A percentile compares a stretch with the other conserved stretches of the same genome.
These are phyloP conservation scores for Phytophthora pinifolia DNA, from an alignment of 352 stramenopile genomes.

Conservation along the genomic window DNA sequence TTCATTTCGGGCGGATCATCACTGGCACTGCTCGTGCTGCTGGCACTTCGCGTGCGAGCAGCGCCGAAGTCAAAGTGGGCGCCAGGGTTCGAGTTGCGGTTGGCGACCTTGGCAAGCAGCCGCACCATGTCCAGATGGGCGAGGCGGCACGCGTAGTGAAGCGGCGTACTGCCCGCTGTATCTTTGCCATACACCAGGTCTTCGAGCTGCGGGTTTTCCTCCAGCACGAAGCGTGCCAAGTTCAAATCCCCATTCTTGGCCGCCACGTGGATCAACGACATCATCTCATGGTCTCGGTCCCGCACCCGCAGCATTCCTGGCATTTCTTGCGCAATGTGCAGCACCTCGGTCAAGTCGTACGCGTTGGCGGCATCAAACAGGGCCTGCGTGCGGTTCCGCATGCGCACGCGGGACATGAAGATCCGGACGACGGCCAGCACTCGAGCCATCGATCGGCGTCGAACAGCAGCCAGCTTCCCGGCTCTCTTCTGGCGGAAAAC, in stretches of 20 bases:
- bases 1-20: conserved; percentile 45
- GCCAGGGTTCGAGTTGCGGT: conserved; percentile 70
- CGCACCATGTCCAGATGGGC: conserved; percentile 87
- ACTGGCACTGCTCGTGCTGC: conserved; percentile 59
- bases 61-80: conserved; percentile 49
- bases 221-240: conserved; percentile 77
- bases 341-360: conserved; percentile 78
- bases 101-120: conserved; percentile 80
- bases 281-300: conserved; percentile 76
- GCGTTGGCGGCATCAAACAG: conserved; percentile 78
- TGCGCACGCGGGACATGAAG: conserved; percentile 80
- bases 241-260: conserved; percentile 87
- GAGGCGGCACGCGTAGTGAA: conserved; percentile 81
- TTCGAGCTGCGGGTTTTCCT: conserved; percentile 81
- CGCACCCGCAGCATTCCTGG: conserved; percentile 80
- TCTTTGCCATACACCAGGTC: conserved; percentile 86
- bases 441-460: conserved; percentile 67
- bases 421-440: conserved; percentile 73
- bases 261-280: conserved; percentile 89
- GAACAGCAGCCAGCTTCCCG: conserved; percentile 41
- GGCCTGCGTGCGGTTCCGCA: conserved; percentile 77
- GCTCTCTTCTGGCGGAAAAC: conserved; percentile 68
- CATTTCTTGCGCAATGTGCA: conserved; percentile 81
- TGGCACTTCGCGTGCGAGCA: conserved; percentile 58
- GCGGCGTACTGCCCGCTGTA: conserved; percentile 70